phyloP scores from a whole-genome alignment of 2,329 filamentous ascomycete species.

The Colletotrichum incanum region DNA sequence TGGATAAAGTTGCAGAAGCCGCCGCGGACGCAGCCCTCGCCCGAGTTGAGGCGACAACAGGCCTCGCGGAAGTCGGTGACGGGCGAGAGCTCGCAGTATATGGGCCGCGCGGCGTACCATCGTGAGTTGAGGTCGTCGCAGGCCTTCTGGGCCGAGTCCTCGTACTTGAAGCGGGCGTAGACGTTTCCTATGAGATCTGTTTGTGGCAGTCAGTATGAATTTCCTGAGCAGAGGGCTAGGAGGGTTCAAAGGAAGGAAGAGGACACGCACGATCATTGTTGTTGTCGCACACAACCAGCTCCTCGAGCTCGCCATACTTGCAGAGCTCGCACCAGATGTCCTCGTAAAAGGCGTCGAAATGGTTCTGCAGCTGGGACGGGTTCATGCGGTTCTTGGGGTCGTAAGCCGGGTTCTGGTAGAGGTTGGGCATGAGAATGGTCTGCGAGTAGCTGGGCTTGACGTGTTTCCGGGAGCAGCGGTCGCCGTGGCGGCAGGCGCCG shows the following conservation, averaged over 20 bases:
- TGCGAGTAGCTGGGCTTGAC: constrained; percentile 99
- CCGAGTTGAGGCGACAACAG: constrained; percentile 93
- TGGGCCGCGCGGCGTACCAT: constrained; percentile 97
- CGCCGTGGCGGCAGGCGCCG: constrained; percentile 97
- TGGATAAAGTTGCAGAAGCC: constrained; percentile 99
- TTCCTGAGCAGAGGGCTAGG: not conserved
- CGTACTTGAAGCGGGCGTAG: constrained; percentile 99
- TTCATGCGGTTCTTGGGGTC: constrained; percentile 98
- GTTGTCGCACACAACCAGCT: constrained; percentile 98
- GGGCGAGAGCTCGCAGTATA: constrained; percentile 97
- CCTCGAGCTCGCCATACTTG: constrained; percentile 97
- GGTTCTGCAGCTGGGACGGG: constrained; percentile 94
- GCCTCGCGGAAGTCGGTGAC: constrained; percentile 99
- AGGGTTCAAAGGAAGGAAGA: not conserved
- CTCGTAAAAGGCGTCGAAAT: constrained; percentile 99
- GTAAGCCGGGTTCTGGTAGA: constrained; percentile 99
- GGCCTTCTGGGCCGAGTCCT: constrained; percentile 93
- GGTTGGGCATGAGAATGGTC: constrained; percentile 97
- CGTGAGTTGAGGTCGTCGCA: constrained; percentile 95
- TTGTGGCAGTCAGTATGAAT: constrained; percentile 43
- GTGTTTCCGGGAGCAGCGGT: constrained; percentile 98
- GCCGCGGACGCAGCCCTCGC: constrained; percentile 94
- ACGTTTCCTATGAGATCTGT: constrained; percentile 97
- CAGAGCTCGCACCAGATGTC: constrained; percentile 99
- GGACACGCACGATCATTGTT: constrained; percentile 89